phyloP scores from a whole-genome alignment of 768 basidiomycete species.

The Phylloporus rhodoxanthus region DNA sequence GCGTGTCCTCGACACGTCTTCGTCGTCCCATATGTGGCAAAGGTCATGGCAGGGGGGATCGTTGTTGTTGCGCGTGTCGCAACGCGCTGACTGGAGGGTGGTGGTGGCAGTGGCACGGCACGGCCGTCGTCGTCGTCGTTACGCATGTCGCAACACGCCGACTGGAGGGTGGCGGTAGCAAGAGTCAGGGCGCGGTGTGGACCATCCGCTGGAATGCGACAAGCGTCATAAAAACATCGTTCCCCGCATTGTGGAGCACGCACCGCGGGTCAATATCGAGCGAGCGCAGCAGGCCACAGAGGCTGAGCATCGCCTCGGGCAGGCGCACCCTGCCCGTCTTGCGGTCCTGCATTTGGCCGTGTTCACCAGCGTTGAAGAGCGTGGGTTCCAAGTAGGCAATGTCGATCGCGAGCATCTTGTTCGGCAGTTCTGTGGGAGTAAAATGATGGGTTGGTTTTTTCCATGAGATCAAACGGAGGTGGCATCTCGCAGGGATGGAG shows the following conservation, averaged over 20 bases:
- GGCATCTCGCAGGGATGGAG: too few relatives aligned
- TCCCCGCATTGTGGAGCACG: conserved; percentile 67
- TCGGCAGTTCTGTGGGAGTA: conserved; percentile 52
- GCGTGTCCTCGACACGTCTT: too few relatives aligned
- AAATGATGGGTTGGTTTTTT: background rate
- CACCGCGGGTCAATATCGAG: conserved; percentile 39
- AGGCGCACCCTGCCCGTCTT: conserved; percentile 48
- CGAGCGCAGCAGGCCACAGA: conserved; percentile 58
- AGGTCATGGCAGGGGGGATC: too few relatives aligned
- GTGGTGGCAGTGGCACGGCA: too few relatives aligned
- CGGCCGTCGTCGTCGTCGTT: too few relatives aligned
- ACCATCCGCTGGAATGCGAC: conserved; percentile 65
- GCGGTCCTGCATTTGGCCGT: conserved; percentile 57
- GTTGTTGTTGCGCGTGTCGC: too few relatives aligned
- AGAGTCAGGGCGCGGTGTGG: too few relatives aligned
- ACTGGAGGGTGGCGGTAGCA: too few relatives aligned
- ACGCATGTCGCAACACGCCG: too few relatives aligned
- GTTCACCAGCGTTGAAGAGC: conserved; percentile 52
- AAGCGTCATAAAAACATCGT: conserved; percentile 67
- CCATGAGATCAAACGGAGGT: background rate
- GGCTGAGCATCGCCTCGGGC: conserved; percentile 51
- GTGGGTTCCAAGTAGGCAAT: conserved; percentile 57
- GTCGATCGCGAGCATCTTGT: conserved; percentile 67
- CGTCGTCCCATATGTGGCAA: too few relatives aligned
- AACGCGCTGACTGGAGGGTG: too few relatives aligned